phyloP scores from a whole-genome alignment of 1,284 basidiomycete species.

The Apiotrichum gracile region DNA sequence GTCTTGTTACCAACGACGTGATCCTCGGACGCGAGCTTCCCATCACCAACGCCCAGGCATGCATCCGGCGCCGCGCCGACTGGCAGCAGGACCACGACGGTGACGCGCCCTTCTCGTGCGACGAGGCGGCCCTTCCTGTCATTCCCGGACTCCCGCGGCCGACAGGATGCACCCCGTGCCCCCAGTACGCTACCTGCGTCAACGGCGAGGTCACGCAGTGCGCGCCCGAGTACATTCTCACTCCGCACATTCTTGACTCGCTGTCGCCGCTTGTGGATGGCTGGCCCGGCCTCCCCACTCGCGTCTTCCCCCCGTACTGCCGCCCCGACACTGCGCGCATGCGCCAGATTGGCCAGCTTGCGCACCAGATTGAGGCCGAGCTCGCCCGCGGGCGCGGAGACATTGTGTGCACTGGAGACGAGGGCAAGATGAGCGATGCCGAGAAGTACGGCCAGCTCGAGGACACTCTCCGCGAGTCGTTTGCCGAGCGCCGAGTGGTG shows the following conservation, averaged over 20 bases:
- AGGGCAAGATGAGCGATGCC: constrained; percentile 61
- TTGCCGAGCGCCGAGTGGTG: constrained; percentile 31
- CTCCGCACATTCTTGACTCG: constrained; percentile 27
- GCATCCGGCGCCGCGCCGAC: constrained; percentile 48
- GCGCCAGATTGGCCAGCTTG: constrained; percentile 68
- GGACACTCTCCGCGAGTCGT: constrained; percentile 44
- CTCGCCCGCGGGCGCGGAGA: constrained; percentile 65
- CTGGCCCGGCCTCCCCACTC: constrained; percentile 67
- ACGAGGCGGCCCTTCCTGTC: constrained; percentile 51
- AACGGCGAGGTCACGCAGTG: constrained; percentile 60
- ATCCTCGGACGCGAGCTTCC: constrained; percentile 45
- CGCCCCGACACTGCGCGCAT: constrained; percentile 75
- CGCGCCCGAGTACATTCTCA: constrained; percentile 65
- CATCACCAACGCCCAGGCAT: constrained; percentile 55
- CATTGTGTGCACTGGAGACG: constrained; percentile 59
- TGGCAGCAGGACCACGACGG: constrained; percentile 22
- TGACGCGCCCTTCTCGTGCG: constrained; percentile 21
- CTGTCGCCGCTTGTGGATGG: constrained; percentile 55
- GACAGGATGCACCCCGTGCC: constrained; percentile 74
- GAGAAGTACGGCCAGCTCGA: constrained; percentile 67
- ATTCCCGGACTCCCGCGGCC: constrained; percentile 55
- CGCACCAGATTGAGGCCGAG: constrained; percentile 63
- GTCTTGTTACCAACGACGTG: constrained; percentile 57
- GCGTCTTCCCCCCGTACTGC: constrained; percentile 74
- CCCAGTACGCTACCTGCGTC: constrained; percentile 69